Evolutionary conservation across 2,329 filamentous ascomycete species (phyloP), one percentile per base, ranked within the genome.

Genomic region (Exophiala alcalophila): DNA sequence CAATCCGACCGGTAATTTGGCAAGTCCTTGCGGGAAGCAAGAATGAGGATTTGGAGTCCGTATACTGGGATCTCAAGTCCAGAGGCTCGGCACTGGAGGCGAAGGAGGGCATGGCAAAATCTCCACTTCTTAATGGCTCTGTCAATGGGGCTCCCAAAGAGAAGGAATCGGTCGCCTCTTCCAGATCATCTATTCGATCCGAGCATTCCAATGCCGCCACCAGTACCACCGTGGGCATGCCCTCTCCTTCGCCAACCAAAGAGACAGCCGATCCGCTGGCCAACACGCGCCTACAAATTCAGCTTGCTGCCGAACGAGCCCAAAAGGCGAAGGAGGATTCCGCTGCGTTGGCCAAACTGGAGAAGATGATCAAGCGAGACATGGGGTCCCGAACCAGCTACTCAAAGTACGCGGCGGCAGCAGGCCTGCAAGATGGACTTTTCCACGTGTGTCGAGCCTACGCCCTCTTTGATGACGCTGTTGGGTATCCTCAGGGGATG

Each of bases 401-500:
- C 67, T 96, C 91, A 44, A 97, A 96, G 65, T 95, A 94, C 66
- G 85, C 94, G 49, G 84, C 90, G 50, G 86, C 89, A 23, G 85
- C 90, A 49, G 90, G 89, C 23, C 80, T 95, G 29, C 92, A 97
- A 64, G 92, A 97, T 58, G 86, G 87, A 6, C 76, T 98, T 7
- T 97, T 95, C 65, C 90, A 90, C 25, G 80, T 98, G 24, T 98
- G 92, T 71, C 98, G 97, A 66, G 90, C 92, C 2, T 98, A 98
- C 66, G 92, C 92, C 10, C 73, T 98, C 20, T 97, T 90, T 57
- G 92, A 98, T 59, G 89, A 95, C 59, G 84, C 76, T 5, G 92
- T 98, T 24, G 91, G 92, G 21, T 98, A 98, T 64, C 91, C 94
- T 0, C 92, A 98, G 65, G 92, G 92, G 61, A 96, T 98, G 86